Percentiles rank a stretch among this genome's conserved stretches.
These are phyloP conservation scores for Scenedesmus sp. DNA, from an alignment of 163 green algal species.

Conservation along the genomic window DNA sequence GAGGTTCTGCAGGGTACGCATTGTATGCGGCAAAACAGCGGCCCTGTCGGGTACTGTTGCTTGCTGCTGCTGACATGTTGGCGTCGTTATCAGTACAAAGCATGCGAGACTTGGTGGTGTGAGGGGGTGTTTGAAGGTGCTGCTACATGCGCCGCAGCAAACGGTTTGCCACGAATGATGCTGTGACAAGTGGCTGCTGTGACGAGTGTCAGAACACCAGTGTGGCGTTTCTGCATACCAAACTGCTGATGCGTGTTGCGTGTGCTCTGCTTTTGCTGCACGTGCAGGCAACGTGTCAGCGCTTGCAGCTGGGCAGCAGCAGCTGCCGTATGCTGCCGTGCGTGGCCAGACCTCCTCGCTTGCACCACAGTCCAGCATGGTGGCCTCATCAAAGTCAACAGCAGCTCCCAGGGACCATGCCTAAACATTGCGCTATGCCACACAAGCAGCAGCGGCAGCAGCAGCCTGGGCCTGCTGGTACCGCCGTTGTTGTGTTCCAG, in stretches of 20 bases:
- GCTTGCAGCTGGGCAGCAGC: constrained; percentile 48
- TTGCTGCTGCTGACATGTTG: neutral
- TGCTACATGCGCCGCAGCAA: no score
- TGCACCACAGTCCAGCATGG: constrained; percentile 13
- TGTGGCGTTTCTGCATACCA: no score
- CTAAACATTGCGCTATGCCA: no score
- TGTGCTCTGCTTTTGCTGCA: neutral
- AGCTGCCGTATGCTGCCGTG: constrained; percentile 56
- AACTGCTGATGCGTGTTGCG: neutral
- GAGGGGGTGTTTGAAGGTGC: no score
- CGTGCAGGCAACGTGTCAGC: constrained; percentile 64
- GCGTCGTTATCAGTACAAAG: no score
- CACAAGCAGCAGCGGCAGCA: neutral
- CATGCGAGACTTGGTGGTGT: no score
- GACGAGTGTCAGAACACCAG: no score
- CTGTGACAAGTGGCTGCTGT: no score
- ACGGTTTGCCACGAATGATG: no score
- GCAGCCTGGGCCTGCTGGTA: no score
- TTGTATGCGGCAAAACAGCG: no score
- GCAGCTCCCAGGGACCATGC: constrained; percentile 37
- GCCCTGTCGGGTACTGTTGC: neutral
- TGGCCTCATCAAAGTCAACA: neutral
- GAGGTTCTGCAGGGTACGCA: constrained; percentile 69
- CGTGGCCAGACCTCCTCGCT: constrained; percentile 58
- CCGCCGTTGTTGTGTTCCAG: no score